phyloP scores from a whole-genome alignment of 108 stramenopile genomes.

The Pseudonitzschia multiseries region DNA sequence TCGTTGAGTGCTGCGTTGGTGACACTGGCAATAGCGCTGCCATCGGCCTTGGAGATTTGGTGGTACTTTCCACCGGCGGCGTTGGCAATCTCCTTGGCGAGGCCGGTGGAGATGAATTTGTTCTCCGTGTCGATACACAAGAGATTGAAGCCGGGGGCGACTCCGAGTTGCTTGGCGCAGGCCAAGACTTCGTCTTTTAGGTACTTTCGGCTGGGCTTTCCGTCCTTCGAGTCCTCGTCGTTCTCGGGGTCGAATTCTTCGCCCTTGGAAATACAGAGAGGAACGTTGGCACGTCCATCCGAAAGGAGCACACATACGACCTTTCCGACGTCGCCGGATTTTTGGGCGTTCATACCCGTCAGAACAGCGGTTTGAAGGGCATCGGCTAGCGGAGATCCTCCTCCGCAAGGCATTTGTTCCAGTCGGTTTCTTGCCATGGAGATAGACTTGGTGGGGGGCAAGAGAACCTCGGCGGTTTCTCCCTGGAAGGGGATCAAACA shows the following conservation, averaged over 20 bases:
- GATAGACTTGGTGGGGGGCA: constrained; percentile 95
- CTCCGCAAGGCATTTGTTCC: constrained; percentile 98
- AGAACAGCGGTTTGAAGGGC: constrained; percentile 81
- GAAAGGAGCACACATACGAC: constrained; percentile 93
- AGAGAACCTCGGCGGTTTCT: constrained; percentile 91
- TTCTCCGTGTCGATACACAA: constrained; percentile 95
- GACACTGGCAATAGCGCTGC: constrained; percentile 83
- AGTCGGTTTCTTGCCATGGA: constrained; percentile 91
- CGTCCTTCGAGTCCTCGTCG: constrained; percentile 85
- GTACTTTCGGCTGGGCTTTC: constrained; percentile 87
- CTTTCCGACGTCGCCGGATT: constrained; percentile 94
- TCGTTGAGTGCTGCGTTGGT: constrained; percentile 76
- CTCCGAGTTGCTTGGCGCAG: constrained; percentile 86
- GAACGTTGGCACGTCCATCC: constrained; percentile 96
- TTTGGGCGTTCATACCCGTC: constrained; percentile 93
- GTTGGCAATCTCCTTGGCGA: constrained; percentile 95
- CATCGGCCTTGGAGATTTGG: constrained; percentile 87
- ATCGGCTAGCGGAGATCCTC: constrained; percentile 94
- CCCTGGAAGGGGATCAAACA: constrained; percentile 96
- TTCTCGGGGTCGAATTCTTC: constrained; percentile 86
- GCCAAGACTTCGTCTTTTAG: constrained; percentile 95
- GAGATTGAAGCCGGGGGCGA: constrained; percentile 86
- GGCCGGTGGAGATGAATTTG: constrained; percentile 95
- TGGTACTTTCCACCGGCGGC: constrained; percentile 90
- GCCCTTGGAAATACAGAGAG: constrained; percentile 83